Evolutionary conservation across 768 basidiomycete species (phyloP).

Genomic region (Hirschioporus abietinus): DNA sequence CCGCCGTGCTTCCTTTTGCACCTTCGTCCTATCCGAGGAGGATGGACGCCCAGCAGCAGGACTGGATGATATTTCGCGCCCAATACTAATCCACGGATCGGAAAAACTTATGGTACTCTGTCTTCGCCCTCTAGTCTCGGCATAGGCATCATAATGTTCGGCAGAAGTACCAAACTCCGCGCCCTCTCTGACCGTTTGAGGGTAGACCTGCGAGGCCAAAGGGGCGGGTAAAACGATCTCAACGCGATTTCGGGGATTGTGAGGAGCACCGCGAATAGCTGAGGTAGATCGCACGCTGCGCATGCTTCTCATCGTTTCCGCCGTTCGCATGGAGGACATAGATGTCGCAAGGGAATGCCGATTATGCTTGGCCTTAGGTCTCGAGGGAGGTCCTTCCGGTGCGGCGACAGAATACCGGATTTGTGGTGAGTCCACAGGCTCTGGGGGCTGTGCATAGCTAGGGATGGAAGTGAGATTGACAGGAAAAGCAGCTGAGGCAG

Average conservation of each 20-base stretch:
- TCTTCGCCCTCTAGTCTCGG: neutral
- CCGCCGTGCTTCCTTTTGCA: slow-evolving; percentile 2
- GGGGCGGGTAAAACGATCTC: slow-evolving; percentile 68
- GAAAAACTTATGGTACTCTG: neutral
- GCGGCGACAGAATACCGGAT: neutral
- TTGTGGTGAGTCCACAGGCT: neutral
- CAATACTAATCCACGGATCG: slow-evolving; percentile 1
- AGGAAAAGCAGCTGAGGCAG: too few species aligned
- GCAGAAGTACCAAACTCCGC: neutral
- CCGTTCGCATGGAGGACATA: neutral
- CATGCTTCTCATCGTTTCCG: neutral
- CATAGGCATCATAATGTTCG: neutral
- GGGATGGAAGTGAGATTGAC: too few species aligned
- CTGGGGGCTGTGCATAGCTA: neutral
- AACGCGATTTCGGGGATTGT: slow-evolving; percentile 52
- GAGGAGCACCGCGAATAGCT: slow-evolving; percentile 53
- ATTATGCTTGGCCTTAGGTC: neutral
- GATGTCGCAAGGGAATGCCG: neutral
- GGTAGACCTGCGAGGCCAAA: slow-evolving; percentile 40
- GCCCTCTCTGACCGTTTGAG: slow-evolving; percentile 4
- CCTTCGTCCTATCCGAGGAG: neutral
- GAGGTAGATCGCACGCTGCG: slow-evolving; percentile 13
- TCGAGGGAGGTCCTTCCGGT: neutral
- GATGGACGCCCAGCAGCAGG: neutral
- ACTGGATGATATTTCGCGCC: neutral